Evolutionary conservation across 441 rosid genomes (phyloP).

Genomic region (Adansonia gregorii): DNA sequence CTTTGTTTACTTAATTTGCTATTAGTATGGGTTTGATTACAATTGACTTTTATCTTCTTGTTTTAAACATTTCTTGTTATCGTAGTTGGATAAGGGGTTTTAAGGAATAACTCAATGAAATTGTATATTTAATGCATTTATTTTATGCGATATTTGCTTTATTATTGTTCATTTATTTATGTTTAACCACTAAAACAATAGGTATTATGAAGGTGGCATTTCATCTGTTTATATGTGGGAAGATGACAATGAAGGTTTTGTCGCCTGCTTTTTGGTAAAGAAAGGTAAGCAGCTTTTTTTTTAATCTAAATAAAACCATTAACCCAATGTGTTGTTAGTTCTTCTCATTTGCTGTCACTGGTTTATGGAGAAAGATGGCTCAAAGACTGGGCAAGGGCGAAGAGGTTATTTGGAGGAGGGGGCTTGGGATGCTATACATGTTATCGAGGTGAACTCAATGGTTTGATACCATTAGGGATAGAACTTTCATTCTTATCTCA

Average conservation of each 20-base stretch:
- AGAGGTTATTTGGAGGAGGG: constrained; percentile 95
- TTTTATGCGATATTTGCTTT: not conserved
- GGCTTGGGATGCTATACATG: constrained; percentile 98
- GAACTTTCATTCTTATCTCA: not conserved
- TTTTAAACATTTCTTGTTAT: not conserved
- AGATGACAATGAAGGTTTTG: constrained; percentile 88
- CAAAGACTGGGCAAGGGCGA: constrained; percentile 85
- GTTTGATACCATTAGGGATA: not conserved
- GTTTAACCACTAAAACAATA: constrained; percentile 45
- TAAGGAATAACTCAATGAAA: not conserved
- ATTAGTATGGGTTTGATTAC: not conserved
- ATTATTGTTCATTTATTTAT: constrained; percentile 23
- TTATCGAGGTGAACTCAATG: constrained; percentile 64
- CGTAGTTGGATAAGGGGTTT: constrained; percentile 16
- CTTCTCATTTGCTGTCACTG: constrained; percentile 32
- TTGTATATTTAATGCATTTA: not conserved
- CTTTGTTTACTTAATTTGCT: constrained; percentile 22
- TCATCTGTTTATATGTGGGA: constrained; percentile 99
- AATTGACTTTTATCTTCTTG: not conserved
- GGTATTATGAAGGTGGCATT: constrained; percentile 98
- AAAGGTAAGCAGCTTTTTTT: constrained; percentile 58
- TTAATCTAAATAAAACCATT: constrained; percentile 10
- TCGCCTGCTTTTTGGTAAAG: constrained; percentile 88
- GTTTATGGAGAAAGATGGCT: constrained; percentile 63
- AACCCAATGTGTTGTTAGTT: not conserved